phyloP scores from a whole-genome alignment of 1,284 basidiomycete species.

The Boletus sp. region DNA sequence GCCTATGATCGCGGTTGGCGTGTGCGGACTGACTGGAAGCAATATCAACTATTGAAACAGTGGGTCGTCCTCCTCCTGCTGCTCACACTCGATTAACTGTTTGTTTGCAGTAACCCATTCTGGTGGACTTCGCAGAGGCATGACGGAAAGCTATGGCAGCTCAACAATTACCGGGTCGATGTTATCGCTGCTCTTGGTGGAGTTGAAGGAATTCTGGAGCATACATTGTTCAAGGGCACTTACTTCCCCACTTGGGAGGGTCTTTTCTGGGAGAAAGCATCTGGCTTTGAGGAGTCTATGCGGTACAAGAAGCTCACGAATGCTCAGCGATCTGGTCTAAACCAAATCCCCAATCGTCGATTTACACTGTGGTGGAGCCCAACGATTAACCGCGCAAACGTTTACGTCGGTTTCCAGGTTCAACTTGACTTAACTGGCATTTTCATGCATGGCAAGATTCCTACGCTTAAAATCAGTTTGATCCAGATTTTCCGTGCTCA shows the following conservation, averaged over 20 bases:
- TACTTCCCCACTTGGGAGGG: conserved; percentile 92
- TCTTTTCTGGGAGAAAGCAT: conserved; percentile 96
- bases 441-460: conserved; percentile 97
- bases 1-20: conserved; percentile 99
- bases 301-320: conserved; percentile 95
- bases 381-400: conserved; percentile 96
- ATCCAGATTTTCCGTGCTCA: conserved; percentile 99
- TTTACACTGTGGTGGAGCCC: conserved; percentile 99
- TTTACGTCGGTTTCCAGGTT: conserved; percentile 99
- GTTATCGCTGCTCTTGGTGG: conserved; percentile 98
- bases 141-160: conserved; percentile 96
- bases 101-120: conserved; percentile 75
- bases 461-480: conserved; percentile 94
- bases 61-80: conserved; percentile 34
- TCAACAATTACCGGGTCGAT: conserved; percentile 98
- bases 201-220: conserved; percentile 96
- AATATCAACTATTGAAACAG: conserved; percentile 93
- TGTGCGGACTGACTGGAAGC: conserved; percentile 95
- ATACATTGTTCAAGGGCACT: conserved; percentile 96
- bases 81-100: conserved; percentile 4
- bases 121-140: conserved; percentile 99
- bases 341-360: conserved; percentile 99
- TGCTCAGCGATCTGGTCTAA: conserved; percentile 93
- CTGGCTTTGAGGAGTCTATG: conserved; percentile 96
- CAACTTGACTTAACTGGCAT: conserved; percentile 96